Evolutionary conservation across 371 early-diverging fungal species (phyloP).

Genomic region (Dentiscutata heterogama): DNA sequence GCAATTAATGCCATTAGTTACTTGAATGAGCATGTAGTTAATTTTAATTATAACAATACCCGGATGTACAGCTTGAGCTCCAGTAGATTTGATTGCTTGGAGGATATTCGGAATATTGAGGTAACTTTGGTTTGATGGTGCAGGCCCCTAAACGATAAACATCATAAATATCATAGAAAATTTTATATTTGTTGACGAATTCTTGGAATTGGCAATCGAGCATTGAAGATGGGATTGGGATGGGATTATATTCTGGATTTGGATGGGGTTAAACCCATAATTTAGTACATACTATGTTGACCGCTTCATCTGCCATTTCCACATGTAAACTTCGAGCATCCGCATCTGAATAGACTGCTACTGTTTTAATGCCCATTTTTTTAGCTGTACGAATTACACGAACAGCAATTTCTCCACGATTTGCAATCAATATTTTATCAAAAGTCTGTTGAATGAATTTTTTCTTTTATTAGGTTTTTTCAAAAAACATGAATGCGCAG

Average conservation of each 20-base stretch:
- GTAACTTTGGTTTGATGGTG: constrained; percentile 72
- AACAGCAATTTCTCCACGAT: constrained; percentile 97
- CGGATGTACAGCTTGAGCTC: constrained; percentile 78
- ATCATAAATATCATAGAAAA: too few relatives aligned
- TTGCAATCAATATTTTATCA: constrained; percentile 96
- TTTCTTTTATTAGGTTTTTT: not conserved
- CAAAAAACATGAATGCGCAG: not conserved
- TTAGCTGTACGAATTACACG: constrained; percentile 90
- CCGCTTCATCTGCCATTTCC: constrained; percentile 77
- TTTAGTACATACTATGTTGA: constrained; percentile 63
- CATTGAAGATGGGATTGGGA: too few relatives aligned
- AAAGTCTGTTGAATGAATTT: constrained; percentile 62
- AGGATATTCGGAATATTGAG: constrained; percentile 66
- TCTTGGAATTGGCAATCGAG: too few relatives aligned
- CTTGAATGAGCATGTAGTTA: not conserved
- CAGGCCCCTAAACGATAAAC: constrained; percentile 59
- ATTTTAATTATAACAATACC: constrained; percentile 53
- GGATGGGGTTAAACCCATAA: too few relatives aligned
- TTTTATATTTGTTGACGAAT: too few relatives aligned
- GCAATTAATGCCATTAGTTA: not conserved
- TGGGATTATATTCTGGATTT: too few relatives aligned
- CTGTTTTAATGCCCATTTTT: constrained; percentile 88
- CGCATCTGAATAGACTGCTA: constrained; percentile 94
- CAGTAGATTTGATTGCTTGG: constrained; percentile 64
- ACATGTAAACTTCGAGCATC: constrained; percentile 82